A percentile compares a stretch with the other conserved stretches of the same genome.
phyloP scores from a whole-genome alignment of 2,329 filamentous ascomycete genomes.

The Shiraia bambusicola region DNA sequence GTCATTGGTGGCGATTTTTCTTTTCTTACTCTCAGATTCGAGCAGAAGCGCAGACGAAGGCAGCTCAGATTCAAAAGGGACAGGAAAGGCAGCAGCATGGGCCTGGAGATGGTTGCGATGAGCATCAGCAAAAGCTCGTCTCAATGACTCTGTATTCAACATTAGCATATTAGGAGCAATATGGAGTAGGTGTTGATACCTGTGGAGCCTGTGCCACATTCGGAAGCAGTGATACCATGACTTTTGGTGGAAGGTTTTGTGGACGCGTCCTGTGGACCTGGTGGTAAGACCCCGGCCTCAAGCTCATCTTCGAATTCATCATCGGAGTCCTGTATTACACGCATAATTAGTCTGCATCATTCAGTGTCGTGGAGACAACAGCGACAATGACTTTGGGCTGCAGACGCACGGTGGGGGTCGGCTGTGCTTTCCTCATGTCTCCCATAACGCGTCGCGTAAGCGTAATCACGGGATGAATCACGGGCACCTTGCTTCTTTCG shows the following conservation, averaged over 20 bases:
- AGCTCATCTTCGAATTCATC: slow-evolving; percentile 40
- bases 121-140: slow-evolving; percentile 25
- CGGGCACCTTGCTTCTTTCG: slow-evolving; percentile 8
- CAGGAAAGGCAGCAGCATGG: slow-evolving; percentile 1
- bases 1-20: slow-evolving; percentile 17
- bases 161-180: not conserved
- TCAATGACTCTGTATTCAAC: slow-evolving; percentile 21
- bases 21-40: slow-evolving; percentile 26
- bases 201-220: slow-evolving; percentile 30
- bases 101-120: slow-evolving; percentile 29
- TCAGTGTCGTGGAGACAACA: too few species aligned
- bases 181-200: slow-evolving; percentile 18
- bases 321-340: slow-evolving; percentile 42
- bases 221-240: slow-evolving; percentile 2
- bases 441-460: slow-evolving; percentile 15
- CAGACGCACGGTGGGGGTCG: not conserved
- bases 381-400: not conserved
- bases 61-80: slow-evolving; percentile 12
- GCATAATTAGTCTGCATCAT: slow-evolving; percentile 18
- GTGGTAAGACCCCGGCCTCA: slow-evolving; percentile 11
- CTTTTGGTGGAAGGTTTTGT: slow-evolving; percentile 8
- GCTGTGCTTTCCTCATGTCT: not conserved
- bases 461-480: slow-evolving; percentile 25
- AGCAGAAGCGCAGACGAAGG: slow-evolving; percentile 21
- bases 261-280: slow-evolving; percentile 19